Percentiles rank a stretch among this genome's conserved stretches.
These are phyloP conservation scores for Trichoderma sp. DNA, from an alignment of 2,329 filamentous ascomycete species.

Conservation along the genomic window DNA sequence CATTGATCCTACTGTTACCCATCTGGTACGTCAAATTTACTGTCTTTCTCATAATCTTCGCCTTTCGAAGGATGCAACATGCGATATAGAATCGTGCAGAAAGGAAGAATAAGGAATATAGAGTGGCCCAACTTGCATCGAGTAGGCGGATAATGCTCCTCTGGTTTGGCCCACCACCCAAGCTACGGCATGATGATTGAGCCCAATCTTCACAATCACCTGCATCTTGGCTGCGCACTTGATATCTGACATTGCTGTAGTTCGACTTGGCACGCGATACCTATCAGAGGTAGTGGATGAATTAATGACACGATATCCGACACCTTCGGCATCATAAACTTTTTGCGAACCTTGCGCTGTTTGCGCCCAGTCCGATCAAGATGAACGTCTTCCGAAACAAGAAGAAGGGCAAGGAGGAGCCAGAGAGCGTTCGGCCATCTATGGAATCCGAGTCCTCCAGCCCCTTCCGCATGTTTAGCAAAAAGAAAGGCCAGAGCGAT, in stretches of 20 bases:
- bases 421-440: slow-evolving; percentile 48
- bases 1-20: background rate
- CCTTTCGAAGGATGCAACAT: background rate
- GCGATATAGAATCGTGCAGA: background rate
- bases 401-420: slow-evolving; percentile 62
- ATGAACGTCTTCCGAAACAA: slow-evolving; percentile 78
- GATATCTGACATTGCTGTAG: slow-evolving; percentile 3
- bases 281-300: background rate
- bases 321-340: background rate
- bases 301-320: background rate
- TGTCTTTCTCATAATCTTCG: background rate
- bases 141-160: background rate
- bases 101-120: background rate
- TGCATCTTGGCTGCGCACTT: background rate
- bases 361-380: background rate
- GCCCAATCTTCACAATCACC: background rate
- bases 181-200: background rate
- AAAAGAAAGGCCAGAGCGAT: slow-evolving; percentile 55
- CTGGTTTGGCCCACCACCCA: background rate
- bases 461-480: slow-evolving; percentile 58
- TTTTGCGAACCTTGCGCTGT: background rate
- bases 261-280: background rate
- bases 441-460: slow-evolving; percentile 56
- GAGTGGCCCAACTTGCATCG: background rate
- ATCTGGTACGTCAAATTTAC: slow-evolving; percentile 1